A percentile compares a stretch with the other conserved stretches of the same genome.
phyloP scores from a whole-genome alignment of 495 filamentous ascomycete species.

The Talaromyces borbonicus region DNA sequence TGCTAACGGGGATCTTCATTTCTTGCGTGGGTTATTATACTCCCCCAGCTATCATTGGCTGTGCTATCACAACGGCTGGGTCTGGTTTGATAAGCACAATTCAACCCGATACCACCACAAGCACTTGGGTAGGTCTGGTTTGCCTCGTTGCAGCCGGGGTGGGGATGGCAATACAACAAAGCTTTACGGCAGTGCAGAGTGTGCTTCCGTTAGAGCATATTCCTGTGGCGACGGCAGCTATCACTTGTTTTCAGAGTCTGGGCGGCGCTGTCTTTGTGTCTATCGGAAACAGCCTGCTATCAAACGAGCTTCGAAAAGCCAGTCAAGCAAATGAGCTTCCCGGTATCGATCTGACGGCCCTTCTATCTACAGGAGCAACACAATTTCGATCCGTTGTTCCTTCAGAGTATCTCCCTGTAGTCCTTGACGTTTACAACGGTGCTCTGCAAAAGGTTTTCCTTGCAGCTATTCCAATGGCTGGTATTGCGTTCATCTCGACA shows the following conservation, averaged over 20 bases:
- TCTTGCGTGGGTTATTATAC: conserved; percentile 58
- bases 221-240: conserved; percentile 38
- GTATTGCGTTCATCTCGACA: conserved; percentile 43
- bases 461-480: conserved; percentile 45
- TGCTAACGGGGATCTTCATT: conserved; percentile 38
- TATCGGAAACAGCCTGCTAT: conserved; percentile 57
- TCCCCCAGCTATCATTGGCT: conserved; percentile 51
- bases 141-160: conserved; percentile 44
- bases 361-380: conserved; percentile 50
- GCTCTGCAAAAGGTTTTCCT: conserved; percentile 49
- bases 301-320: conserved; percentile 46
- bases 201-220: conserved; percentile 34
- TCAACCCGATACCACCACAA: conserved; percentile 25
- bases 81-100: conserved; percentile 56
- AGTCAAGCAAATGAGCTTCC: conserved; percentile 34
- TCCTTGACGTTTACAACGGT: conserved; percentile 51
- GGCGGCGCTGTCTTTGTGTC: conserved; percentile 55
- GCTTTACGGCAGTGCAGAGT: conserved; percentile 22
- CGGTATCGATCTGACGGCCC: conserved; percentile 28
- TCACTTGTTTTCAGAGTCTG: conserved; percentile 50
- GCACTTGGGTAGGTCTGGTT: conserved; percentile 50
- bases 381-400: conserved; percentile 35
- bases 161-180: conserved; percentile 40
- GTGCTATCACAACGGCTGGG: conserved; percentile 48
- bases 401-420: conserved; percentile 29